Percentiles rank a stretch among this genome's conserved stretches.
These are phyloP conservation scores for Gaeumannomyces tritici DNA, from an alignment of 2,329 filamentous ascomycete genomes.

Conservation along the genomic window DNA sequence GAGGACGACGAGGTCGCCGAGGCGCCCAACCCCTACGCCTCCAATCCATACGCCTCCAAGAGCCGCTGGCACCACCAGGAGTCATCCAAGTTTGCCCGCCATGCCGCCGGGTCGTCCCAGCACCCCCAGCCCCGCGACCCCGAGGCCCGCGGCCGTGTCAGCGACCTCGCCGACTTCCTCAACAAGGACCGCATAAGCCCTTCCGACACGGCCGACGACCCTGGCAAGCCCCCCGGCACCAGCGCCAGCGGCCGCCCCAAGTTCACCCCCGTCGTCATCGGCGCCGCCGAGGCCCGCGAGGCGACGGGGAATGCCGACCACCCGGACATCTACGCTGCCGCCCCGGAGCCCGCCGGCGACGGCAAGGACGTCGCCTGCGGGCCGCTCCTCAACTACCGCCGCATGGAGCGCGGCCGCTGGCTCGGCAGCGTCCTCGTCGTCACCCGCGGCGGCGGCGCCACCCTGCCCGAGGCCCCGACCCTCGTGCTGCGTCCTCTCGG, in stretches of 20 bases:
- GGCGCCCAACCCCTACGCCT: conserved; percentile 41
- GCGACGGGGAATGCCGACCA: conserved; percentile 7
- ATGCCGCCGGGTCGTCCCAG: conserved; percentile 26
- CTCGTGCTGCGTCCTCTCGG: conserved; percentile 41
- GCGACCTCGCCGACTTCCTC: conserved; percentile 45
- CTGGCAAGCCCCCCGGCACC: neutral
- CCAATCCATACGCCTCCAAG: conserved; percentile 44
- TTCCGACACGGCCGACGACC: conserved; percentile 10
- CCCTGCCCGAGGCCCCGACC: conserved; percentile 36
- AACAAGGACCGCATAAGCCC: conserved; percentile 43
- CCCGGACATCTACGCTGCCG: conserved; percentile 21
- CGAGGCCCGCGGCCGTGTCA: conserved; percentile 31
- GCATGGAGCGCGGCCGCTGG: conserved; percentile 63
- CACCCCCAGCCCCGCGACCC: conserved; percentile 22
- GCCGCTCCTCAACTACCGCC: conserved; percentile 68
- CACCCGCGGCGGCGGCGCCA: conserved; percentile 58
- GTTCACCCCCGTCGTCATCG: conserved; percentile 40
- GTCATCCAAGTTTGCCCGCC: conserved; percentile 42
- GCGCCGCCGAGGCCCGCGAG: conserved; percentile 23
- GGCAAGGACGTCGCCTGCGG: conserved; percentile 58
- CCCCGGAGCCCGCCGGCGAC: conserved; percentile 18
- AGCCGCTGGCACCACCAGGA: conserved; percentile 57
- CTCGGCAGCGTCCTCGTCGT: conserved; percentile 81
- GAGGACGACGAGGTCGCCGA: neutral
- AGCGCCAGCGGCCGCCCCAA: conserved; percentile 17